A percentile compares a stretch with the other conserved stretches of the same genome.
Evolutionary conservation across 2,329 filamentous ascomycete species (phyloP).

Genomic region (Fusarium austroafricanum): DNA sequence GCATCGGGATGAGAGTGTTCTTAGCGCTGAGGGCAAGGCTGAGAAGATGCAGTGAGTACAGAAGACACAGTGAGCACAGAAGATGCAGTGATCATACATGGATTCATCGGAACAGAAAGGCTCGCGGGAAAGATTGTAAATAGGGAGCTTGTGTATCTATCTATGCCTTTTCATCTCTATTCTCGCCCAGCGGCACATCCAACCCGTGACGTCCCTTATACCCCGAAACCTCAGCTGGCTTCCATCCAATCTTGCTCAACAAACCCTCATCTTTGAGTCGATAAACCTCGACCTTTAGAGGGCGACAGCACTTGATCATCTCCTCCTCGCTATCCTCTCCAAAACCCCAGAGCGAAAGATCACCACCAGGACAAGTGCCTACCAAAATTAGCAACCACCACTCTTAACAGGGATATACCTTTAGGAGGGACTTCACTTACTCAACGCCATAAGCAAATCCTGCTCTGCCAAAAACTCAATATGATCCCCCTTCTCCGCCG

Average conservation of each 20-base stretch:
- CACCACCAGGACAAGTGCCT: constrained; percentile 82
- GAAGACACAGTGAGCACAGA: constrained; percentile 1
- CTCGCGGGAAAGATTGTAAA: background rate
- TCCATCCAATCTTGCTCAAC: constrained; percentile 69
- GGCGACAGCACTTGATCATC: constrained; percentile 77
- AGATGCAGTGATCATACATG: too few relatives aligned
- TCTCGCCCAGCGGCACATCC: constrained; percentile 41
- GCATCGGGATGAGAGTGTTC: constrained; percentile 42
- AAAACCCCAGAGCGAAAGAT: constrained; percentile 86
- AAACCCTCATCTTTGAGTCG: constrained; percentile 65
- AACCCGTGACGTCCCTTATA: constrained; percentile 59
- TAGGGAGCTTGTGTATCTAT: background rate
- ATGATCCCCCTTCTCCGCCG: constrained; percentile 65
- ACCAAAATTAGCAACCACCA: constrained; percentile 11
- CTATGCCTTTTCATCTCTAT: constrained; percentile 11
- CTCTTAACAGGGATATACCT: rapidly evolving
- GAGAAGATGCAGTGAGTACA: constrained; percentile 34
- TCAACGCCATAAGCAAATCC: constrained; percentile 73
- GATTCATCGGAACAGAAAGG: too few relatives aligned
- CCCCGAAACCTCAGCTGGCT: constrained; percentile 65
- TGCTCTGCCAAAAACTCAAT: constrained; percentile 86
- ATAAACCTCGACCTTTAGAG: constrained; percentile 80
- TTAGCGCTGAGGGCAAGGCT: constrained; percentile 40
- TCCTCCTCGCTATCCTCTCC: constrained; percentile 73
- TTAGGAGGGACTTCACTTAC: constrained; percentile 48